Percentiles rank a stretch among this genome's conserved stretches.
Conservation (phyloP, 2,329 filamentous ascomycete genomes). For the Myrmaecium sp. region DNA sequence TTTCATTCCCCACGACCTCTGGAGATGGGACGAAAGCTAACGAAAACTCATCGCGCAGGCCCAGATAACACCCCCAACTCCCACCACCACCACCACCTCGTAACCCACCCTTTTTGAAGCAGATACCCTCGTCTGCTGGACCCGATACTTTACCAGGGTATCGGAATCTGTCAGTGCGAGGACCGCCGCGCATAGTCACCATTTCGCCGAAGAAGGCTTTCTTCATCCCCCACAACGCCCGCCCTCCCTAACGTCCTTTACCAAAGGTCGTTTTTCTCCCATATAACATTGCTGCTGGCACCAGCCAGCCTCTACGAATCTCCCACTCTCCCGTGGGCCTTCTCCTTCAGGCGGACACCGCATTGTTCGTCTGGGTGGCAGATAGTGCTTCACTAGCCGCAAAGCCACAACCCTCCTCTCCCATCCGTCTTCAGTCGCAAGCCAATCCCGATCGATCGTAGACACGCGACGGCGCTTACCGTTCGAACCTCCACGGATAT, state of each 20-base stretch:
- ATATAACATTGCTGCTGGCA: constrained; percentile 57
- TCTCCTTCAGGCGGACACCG: constrained; percentile 87
- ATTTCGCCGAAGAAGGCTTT: constrained; percentile 78
- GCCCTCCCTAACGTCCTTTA: constrained; percentile 78
- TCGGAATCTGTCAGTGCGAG: constrained; percentile 63
- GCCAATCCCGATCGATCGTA: constrained; percentile 1
- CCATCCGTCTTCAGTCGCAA: constrained; percentile 3
- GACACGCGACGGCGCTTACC: constrained; percentile 8
- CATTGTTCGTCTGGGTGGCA: constrained; percentile 95
- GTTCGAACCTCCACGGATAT: constrained; percentile 41
- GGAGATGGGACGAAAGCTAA: no score
- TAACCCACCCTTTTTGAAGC: constrained; percentile 25
- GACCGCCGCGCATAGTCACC: constrained; percentile 47
- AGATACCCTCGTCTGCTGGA: constrained; percentile 61
- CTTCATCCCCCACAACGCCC: constrained; percentile 64
- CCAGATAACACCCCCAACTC: constrained; percentile 47
- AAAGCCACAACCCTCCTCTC: constrained; percentile 11
- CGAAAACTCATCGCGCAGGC: constrained; percentile 29
- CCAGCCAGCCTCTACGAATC: constrained; percentile 54
- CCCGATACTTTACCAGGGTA: constrained; percentile 71
- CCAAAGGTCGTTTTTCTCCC: constrained; percentile 43
- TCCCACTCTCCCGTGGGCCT: constrained; percentile 60
- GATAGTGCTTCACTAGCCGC: constrained; percentile 69
- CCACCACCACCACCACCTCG: constrained; percentile 14
- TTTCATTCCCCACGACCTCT: no score